phyloP scores from a whole-genome alignment of 108 stramenopile genomes.

The Cyclostephanos tholiformis region DNA sequence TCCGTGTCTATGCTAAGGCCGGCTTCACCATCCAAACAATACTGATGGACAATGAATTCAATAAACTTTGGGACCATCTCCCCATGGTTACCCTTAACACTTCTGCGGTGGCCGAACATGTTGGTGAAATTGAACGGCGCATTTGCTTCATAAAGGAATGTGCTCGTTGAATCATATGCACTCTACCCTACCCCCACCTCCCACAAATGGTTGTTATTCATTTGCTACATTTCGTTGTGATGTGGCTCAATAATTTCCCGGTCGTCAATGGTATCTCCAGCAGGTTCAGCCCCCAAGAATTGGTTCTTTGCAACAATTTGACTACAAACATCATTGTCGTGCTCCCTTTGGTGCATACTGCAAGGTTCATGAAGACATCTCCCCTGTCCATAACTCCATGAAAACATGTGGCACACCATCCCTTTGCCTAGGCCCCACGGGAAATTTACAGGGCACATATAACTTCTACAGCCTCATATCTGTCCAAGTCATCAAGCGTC shows the following conservation, averaged over 20 bases:
- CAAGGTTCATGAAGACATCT: constrained; percentile 20
- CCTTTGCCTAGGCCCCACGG: too few species aligned
- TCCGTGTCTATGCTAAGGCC: neutral
- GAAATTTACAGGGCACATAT: too few species aligned
- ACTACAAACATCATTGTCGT: neutral
- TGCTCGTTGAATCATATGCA: too few species aligned
- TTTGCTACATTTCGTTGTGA: constrained; percentile 20
- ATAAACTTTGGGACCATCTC: constrained; percentile 1
- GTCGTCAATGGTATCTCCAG: too few species aligned
- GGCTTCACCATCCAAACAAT: neutral
- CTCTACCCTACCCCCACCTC: constrained; percentile 39
- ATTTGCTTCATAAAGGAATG: constrained; percentile 48
- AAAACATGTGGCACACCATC: too few species aligned
- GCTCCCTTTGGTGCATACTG: neutral
- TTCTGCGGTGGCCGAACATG: constrained; percentile 37
- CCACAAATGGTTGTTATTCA: constrained; percentile 29
- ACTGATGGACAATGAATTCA: constrained; percentile 19
- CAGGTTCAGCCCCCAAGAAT: constrained; percentile 13
- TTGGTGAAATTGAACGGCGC: constrained; percentile 47
- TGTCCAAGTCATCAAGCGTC: too few species aligned
- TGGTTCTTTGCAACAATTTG: constrained; percentile 2
- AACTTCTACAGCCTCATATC: too few species aligned
- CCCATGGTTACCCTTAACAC: constrained; percentile 1
- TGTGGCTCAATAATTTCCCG: too few species aligned
- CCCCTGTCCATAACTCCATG: constrained; percentile 12